A percentile compares a stretch with the other conserved stretches of the same genome.
Conservation (phyloP, 78 protist genomes). For the Bigelowiella natans region DNA sequence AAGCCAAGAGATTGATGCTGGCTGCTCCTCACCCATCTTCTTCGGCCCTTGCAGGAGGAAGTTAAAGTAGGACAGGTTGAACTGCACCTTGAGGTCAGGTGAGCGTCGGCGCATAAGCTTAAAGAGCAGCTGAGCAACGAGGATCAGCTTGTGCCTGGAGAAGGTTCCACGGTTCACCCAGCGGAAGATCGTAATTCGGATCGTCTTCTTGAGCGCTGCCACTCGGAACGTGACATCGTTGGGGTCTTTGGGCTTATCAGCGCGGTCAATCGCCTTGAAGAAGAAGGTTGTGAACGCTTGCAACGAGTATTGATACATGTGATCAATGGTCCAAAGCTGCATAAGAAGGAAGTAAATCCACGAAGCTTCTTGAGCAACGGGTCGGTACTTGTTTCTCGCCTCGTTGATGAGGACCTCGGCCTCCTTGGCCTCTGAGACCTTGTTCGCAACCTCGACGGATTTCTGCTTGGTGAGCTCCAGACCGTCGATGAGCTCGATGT, state of each 20-base stretch:
- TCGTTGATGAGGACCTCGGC: slow-evolving; percentile 41
- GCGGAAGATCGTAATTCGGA: slow-evolving; percentile 11
- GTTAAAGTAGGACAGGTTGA: slow-evolving; percentile 16
- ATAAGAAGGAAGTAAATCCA: slow-evolving; percentile 64
- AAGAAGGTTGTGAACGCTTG: slow-evolving; percentile 53
- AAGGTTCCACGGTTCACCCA: slow-evolving; percentile 58
- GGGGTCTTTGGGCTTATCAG: not conserved
- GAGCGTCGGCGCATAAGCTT: not conserved
- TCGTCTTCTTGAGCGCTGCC: not conserved
- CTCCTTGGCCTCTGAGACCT: slow-evolving; percentile 37
- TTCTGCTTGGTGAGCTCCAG: slow-evolving; percentile 61
- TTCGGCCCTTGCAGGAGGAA: slow-evolving; percentile 28
- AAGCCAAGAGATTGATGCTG: slow-evolving; percentile 31
- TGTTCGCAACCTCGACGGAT: slow-evolving; percentile 46
- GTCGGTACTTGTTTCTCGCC: slow-evolving; percentile 52
- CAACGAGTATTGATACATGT: slow-evolving; percentile 63
- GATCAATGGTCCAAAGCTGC: slow-evolving; percentile 48
- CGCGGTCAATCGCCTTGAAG: slow-evolving; percentile 52
- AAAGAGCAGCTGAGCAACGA: not conserved
- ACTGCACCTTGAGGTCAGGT: not conserved
- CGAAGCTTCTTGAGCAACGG: slow-evolving; percentile 64
- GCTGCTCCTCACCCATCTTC: not conserved
- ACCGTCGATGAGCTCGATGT: slow-evolving; percentile 55
- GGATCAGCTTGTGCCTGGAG: slow-evolving; percentile 47
- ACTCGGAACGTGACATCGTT: slow-evolving; percentile 16